Conservation (phyloP, 2,329 filamentous ascomycete species). For the Chaetomiaceae sp. region DNA sequence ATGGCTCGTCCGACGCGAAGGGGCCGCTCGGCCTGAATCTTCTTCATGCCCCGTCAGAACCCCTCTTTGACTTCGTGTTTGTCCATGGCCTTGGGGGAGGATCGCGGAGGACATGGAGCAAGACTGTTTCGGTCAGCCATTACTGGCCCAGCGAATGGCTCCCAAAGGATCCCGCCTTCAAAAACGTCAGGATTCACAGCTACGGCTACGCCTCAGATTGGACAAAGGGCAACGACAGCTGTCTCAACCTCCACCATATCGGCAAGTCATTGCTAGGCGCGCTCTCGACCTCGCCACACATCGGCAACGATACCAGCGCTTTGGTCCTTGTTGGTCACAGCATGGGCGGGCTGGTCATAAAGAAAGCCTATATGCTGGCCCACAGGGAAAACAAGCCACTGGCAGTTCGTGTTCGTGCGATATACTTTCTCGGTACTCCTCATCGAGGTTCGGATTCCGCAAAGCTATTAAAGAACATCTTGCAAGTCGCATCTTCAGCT, state of each 20-base stretch:
- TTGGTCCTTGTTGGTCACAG: conserved; percentile 28
- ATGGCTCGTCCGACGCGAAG: neutral
- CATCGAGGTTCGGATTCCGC: conserved; percentile 29
- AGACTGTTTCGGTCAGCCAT: neutral
- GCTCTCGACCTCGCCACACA: neutral
- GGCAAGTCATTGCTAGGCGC: neutral
- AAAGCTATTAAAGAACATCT: conserved; percentile 23
- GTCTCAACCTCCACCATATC: neutral
- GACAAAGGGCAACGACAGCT: neutral
- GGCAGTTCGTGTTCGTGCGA: conserved; percentile 20
- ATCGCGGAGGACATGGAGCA: conserved; percentile 2
- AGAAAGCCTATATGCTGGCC: conserved; percentile 28
- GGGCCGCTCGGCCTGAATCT: neutral
- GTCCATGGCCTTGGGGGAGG: conserved; percentile 1
- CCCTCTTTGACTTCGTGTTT: neutral
- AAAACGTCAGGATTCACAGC: neutral
- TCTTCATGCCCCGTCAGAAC: neutral
- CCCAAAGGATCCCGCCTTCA: neutral
- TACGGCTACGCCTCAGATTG: neutral
- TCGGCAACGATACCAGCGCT: neutral
- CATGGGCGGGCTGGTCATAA: conserved; percentile 32
- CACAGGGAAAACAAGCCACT: conserved; percentile 18
- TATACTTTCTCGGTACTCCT: conserved; percentile 30
- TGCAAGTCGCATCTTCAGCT: conserved; percentile 17
- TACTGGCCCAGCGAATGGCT: conserved; percentile 1